These are phyloP conservation scores for Lactarius deliciosus DNA, from an alignment of 768 basidiomycete genomes.

Conservation along the genomic window DNA sequence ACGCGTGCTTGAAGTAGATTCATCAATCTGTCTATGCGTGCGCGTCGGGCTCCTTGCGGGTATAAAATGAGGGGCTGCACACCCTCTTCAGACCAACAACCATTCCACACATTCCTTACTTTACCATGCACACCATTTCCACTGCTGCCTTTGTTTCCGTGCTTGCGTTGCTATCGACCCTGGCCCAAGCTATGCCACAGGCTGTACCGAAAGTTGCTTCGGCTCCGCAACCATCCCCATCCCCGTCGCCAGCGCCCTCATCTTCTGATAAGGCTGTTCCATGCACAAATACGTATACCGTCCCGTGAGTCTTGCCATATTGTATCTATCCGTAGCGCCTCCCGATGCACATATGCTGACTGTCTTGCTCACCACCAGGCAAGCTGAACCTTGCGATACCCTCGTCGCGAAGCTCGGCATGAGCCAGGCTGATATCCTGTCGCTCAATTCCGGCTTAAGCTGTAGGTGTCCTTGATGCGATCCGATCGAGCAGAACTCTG, in stretches of 20 bases:
- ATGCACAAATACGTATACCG: background rate
- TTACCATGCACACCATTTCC: slow-evolving; percentile 10
- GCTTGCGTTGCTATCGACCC: background rate
- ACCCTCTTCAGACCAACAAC: background rate
- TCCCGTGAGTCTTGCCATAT: background rate
- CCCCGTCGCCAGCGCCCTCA: too few relatives aligned
- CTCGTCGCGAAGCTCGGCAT: background rate
- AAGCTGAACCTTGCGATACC: slow-evolving; percentile 3
- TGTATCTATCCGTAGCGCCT: background rate
- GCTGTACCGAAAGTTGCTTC: too few relatives aligned
- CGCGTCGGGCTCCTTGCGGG: background rate
- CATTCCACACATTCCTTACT: background rate
- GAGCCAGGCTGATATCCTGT: background rate
- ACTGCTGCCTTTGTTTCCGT: slow-evolving; percentile 4
- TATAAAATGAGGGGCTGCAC: background rate
- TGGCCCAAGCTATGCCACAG: background rate
- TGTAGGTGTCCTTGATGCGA: slow-evolving; percentile 4
- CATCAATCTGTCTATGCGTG: background rate
- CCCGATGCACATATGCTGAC: background rate
- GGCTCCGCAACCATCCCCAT: too few relatives aligned
- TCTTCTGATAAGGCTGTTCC: background rate
- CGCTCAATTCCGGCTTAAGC: slow-evolving; percentile 8
- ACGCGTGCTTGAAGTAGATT: background rate
- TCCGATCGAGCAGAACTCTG: background rate
- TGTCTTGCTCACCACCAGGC: background rate